Conservation (phyloP, 306 rosid genomes). For the Biancaea sappan region DNA sequence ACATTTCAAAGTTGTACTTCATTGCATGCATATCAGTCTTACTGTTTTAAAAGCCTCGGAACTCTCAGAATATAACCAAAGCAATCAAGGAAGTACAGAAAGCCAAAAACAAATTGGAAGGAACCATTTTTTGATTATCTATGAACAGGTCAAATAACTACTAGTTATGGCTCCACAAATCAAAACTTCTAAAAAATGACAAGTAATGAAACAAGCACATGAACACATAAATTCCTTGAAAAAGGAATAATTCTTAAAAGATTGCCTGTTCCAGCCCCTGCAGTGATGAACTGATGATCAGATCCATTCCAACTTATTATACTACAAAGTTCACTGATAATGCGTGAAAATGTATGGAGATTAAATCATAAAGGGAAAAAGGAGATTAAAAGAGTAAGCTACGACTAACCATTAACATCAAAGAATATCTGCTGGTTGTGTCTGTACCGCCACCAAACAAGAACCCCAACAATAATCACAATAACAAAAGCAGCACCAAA, state of each 20-base stretch:
- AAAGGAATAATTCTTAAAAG: not conserved
- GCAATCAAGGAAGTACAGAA: slow-evolving; percentile 3
- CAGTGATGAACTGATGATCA: not conserved
- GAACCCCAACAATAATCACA: slow-evolving; percentile 57
- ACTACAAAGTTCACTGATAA: not conserved
- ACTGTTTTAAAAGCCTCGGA: not conserved
- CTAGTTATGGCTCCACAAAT: not conserved
- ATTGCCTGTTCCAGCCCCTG: not conserved
- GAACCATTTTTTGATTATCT: not conserved
- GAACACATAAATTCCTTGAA: slow-evolving; percentile 3
- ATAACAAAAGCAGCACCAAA: slow-evolving; percentile 71
- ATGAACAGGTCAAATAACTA: not conserved
- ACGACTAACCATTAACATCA: slow-evolving; percentile 80
- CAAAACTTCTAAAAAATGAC: not conserved
- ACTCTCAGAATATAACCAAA: too few species aligned
- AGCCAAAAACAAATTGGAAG: not conserved
- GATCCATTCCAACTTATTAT: not conserved
- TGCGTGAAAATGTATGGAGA: not conserved
- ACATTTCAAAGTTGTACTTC: not conserved
- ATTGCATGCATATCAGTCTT: not conserved
- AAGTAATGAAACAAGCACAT: slow-evolving; percentile 2
- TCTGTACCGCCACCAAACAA: slow-evolving; percentile 91
- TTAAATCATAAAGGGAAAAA: slow-evolving; percentile 6
- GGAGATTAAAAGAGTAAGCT: not conserved
- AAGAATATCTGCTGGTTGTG: slow-evolving; percentile 95